Conservation (phyloP, 2,329 filamentous ascomycete species). For the Ophiocordyceps camponoti-rufipedis region DNA sequence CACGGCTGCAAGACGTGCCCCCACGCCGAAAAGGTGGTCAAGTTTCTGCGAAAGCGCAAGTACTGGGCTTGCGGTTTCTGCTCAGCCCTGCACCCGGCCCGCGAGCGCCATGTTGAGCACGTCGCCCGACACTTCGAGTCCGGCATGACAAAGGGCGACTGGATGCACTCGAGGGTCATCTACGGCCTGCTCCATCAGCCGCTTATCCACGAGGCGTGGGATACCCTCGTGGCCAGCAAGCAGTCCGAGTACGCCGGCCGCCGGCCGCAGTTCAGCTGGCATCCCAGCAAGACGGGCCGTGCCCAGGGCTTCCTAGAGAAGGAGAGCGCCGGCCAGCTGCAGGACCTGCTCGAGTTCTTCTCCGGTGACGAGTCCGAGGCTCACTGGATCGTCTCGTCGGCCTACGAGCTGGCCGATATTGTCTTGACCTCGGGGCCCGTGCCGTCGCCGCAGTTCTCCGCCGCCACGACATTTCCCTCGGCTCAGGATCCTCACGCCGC, state of each 20-base stretch:
- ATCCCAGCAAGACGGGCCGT: conserved; percentile 34
- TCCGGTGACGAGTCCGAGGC: conserved; percentile 38
- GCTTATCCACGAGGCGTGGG: conserved; percentile 42
- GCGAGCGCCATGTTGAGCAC: conserved; percentile 50
- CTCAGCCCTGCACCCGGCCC: conserved; percentile 40
- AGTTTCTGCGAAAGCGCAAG: conserved; percentile 43
- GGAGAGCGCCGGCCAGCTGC: conserved; percentile 42
- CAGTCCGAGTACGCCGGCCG: conserved; percentile 34
- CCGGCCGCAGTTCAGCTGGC: conserved; percentile 46
- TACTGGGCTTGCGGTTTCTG: conserved; percentile 55
- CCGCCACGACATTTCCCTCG: conserved; percentile 7
- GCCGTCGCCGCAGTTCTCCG: conserved; percentile 13
- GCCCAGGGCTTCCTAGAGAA: conserved; percentile 42
- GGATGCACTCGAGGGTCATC: conserved; percentile 51
- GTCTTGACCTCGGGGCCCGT: conserved; percentile 17
- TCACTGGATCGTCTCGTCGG: conserved; percentile 35
- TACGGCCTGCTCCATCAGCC: conserved; percentile 50
- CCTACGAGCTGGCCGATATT: conserved; percentile 36
- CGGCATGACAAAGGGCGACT: conserved; percentile 43
- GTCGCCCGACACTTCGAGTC: conserved; percentile 49
- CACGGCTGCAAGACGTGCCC: conserved; percentile 48
- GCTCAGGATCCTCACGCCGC: conserved; percentile 12
- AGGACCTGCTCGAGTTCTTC: conserved; percentile 48
- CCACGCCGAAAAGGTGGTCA: conserved; percentile 44
- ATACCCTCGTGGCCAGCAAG: conserved; percentile 31